Percentiles rank a stretch among this genome's conserved stretches.
phyloP scores from a whole-genome alignment of 495 filamentous ascomycete genomes.

The Aspergillus bertholletiae region DNA sequence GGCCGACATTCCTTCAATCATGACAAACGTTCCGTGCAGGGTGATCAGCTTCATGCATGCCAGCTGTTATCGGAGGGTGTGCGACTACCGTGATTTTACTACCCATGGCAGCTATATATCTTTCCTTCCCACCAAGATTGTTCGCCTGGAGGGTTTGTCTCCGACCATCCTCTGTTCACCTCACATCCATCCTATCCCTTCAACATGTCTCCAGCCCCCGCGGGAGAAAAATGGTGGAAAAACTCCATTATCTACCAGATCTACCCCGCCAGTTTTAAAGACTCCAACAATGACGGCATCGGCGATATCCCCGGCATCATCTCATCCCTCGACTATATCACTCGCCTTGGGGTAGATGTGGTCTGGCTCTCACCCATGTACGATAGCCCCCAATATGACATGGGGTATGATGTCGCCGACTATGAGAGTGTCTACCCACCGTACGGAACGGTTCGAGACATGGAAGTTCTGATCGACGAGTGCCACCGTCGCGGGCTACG shows the following conservation, averaged over 20 bases:
- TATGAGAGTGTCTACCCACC: slow-evolving; percentile 52
- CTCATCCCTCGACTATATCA: slow-evolving; percentile 55
- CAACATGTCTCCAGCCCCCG: no score
- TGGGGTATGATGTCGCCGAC: slow-evolving; percentile 58
- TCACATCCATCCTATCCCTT: no score
- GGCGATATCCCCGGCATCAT: slow-evolving; percentile 57
- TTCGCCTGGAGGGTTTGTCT: no score
- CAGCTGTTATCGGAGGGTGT: no score
- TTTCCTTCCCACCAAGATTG: no score
- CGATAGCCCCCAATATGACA: slow-evolving; percentile 51
- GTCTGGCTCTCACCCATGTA: slow-evolving; percentile 43
- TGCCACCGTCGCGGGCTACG: slow-evolving; percentile 49
- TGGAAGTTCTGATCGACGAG: slow-evolving; percentile 47
- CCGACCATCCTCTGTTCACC: no score
- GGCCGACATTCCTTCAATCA: no score
- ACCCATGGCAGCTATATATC: no score
- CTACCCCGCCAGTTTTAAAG: slow-evolving; percentile 37
- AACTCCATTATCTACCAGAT: slow-evolving; percentile 40
- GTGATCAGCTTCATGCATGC: no score
- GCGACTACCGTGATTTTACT: no score
- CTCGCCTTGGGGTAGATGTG: slow-evolving; percentile 35
- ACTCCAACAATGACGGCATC: slow-evolving; percentile 39
- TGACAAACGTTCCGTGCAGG: no score
- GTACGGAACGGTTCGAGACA: slow-evolving; percentile 54
- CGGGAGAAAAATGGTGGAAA: slow-evolving; percentile 42